Conservation (phyloP, 108 stramenopile genomes). For the Conticribra guillardii region DNA sequence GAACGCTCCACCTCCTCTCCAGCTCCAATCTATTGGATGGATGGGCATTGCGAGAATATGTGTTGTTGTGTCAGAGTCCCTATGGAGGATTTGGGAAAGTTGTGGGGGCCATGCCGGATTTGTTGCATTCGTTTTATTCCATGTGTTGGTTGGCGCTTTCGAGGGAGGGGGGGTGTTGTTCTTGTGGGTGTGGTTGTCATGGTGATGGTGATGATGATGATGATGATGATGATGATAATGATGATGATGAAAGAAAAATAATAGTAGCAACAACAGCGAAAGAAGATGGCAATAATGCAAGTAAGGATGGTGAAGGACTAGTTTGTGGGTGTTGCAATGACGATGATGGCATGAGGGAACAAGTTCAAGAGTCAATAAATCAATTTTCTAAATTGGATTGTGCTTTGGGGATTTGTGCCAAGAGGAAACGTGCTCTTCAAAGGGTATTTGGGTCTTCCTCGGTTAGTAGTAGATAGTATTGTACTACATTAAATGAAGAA, state of each 20-base stretch:
- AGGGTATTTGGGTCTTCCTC: neutral
- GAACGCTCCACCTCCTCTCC: conserved; percentile 69
- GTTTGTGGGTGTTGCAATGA: too few species aligned
- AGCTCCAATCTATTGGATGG: conserved; percentile 59
- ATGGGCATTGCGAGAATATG: conserved; percentile 53
- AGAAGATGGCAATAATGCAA: neutral
- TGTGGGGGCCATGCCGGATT: conserved; percentile 72
- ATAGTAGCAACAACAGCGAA: neutral
- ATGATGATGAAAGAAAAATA: neutral
- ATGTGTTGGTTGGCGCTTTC: conserved; percentile 68
- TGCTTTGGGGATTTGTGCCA: conserved; percentile 45
- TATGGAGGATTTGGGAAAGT: conserved; percentile 86
- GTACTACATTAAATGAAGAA: too few species aligned
- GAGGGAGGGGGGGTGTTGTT: conserved; percentile 28
- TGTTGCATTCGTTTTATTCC: conserved; percentile 91
- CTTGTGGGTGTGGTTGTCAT: neutral
- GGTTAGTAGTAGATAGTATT: too few species aligned
- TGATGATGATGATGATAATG: neutral
- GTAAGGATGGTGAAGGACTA: too few species aligned
- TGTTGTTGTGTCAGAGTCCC: conserved; percentile 64
- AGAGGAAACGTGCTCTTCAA: neutral
- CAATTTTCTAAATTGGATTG: conserved; percentile 44
- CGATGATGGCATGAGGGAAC: conserved; percentile 17
- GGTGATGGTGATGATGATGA: neutral
- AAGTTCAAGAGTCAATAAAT: conserved; percentile 25